Percentiles rank a stretch among this genome's conserved stretches.
Conservation (phyloP, 2,329 filamentous ascomycete genomes). For the Sporothrix luriei region DNA sequence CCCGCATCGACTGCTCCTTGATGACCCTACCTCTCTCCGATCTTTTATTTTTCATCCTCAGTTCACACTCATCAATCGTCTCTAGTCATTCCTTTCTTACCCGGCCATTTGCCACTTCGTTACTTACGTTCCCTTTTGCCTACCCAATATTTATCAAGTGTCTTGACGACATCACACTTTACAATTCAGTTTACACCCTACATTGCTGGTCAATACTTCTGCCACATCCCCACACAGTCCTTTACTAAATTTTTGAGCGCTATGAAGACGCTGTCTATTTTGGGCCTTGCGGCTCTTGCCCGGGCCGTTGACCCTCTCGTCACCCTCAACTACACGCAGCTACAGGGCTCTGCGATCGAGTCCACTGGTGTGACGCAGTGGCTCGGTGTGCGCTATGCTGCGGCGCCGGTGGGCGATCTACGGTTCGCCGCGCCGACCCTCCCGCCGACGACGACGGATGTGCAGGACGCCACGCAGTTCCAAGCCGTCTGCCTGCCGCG, state of each 20-base stretch:
- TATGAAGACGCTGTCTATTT: constrained; percentile 21
- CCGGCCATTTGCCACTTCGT: neutral
- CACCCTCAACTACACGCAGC: constrained; percentile 67
- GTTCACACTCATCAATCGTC: neutral
- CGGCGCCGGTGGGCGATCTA: constrained; percentile 65
- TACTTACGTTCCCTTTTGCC: constrained; percentile 11
- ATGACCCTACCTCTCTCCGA: neutral
- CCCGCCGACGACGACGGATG: constrained; percentile 51
- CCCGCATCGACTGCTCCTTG: neutral
- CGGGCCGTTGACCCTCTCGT: constrained; percentile 47
- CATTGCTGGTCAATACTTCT: too few species aligned
- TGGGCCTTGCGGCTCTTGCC: constrained; percentile 25
- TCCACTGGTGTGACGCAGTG: constrained; percentile 66
- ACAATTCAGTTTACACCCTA: neutral
- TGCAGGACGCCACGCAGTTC: constrained; percentile 55
- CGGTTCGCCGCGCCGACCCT: constrained; percentile 70
- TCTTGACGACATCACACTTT: constrained; percentile 20
- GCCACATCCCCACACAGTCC: neutral
- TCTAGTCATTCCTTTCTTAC: neutral
- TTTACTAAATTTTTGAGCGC: neutral
- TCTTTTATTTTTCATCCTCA: neutral
- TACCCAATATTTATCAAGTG: neutral
- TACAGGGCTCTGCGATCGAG: constrained; percentile 57
- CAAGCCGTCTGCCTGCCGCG: constrained; percentile 41
- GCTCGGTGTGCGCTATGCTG: constrained; percentile 75